Evolutionary conservation across 2,329 filamentous ascomycete genomes (phyloP), one percentile per base, ranked within the genome.

Genomic region (Orbilia blumenaviensis): DNA sequence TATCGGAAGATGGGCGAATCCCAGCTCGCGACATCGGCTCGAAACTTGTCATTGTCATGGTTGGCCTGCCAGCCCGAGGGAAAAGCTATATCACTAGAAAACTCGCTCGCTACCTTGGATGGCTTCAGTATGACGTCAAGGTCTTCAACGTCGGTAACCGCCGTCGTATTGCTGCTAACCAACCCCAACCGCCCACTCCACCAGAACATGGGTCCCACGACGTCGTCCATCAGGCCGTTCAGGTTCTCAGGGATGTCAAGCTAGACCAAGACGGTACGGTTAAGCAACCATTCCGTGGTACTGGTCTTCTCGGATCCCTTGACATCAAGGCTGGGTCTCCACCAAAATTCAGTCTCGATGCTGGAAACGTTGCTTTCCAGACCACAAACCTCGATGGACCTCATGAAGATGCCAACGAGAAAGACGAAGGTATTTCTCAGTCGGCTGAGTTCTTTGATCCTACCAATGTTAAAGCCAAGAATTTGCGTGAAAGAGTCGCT

Each of bases 11-110:
- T 83, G 95, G 95, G 79, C 90, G 92, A 80, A 99, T 99, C 80
- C 91, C 95, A 66, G 90, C 94, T 81, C 88, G 94, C 81, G 95
- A 99, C 87, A 92, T 99, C 58, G 95, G 94, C 58, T 92, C 95
- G 42, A 99, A 99, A 86, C 86, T 99, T 77, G 93, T 98, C 81
- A 96, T 99, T 81, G 90, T 99, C 82, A 99, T 99, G 95, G 95
- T 99, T 76, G 95, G 95, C 78, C 85, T 99, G 80, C 95, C 95
- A 1, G 95, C 95, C 8, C 88, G 95, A 81, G 95, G 95, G 82
- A 99, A 99, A 85, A 97, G 94, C 66, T 99, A 99, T 84, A 96
- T 99, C 81, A 98, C 95, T 77, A 98, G 98, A 86, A 99, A 99
- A 85, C 88, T 99, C 78, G 92, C 95, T 73, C 89, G 95, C 77